These are phyloP conservation scores for Candida adriatica DNA, from an alignment of 805 yeast species.

Conservation along the genomic window DNA sequence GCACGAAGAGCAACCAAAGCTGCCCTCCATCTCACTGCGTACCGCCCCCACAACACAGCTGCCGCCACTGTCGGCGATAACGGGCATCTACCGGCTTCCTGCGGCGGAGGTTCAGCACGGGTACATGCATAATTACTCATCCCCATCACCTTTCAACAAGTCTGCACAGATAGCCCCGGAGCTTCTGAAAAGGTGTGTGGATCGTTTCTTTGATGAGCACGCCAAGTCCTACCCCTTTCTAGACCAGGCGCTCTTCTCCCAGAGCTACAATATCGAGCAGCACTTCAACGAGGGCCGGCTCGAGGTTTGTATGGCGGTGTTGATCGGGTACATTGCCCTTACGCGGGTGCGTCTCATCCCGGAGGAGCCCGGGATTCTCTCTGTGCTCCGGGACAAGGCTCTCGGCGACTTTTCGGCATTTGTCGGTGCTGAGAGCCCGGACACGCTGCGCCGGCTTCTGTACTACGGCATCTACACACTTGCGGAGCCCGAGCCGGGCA, in stretches of 20 bases:
- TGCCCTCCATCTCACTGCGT: too few relatives aligned
- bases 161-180: background rate
- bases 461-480: slow-evolving; percentile 43
- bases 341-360: slow-evolving; percentile 33
- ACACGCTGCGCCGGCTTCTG: slow-evolving; percentile 35
- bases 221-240: slow-evolving; percentile 10
- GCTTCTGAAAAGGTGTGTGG: slow-evolving; percentile 2
- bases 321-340: slow-evolving; percentile 47
- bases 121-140: slow-evolving; percentile 4
- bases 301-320: slow-evolving; percentile 45
- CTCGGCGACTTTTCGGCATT: slow-evolving; percentile 33
- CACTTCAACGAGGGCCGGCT: slow-evolving; percentile 26
- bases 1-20: too few relatives aligned
- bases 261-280: slow-evolving; percentile 20
- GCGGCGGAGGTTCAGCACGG: slow-evolving; percentile 6
- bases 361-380: slow-evolving; percentile 31
- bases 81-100: slow-evolving; percentile 3
- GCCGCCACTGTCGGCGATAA: slow-evolving; percentile 8
- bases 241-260: slow-evolving; percentile 5
- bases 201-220: slow-evolving; percentile 28
- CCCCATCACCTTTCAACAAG: too few relatives aligned
- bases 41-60: too few relatives aligned
- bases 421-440: slow-evolving; percentile 32
- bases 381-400: slow-evolving; percentile 34
- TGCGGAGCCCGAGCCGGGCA: slow-evolving; percentile 41